Base-by-base conservation (phyloP, 75 land plant species). In the Pinus taeda region DNA sequence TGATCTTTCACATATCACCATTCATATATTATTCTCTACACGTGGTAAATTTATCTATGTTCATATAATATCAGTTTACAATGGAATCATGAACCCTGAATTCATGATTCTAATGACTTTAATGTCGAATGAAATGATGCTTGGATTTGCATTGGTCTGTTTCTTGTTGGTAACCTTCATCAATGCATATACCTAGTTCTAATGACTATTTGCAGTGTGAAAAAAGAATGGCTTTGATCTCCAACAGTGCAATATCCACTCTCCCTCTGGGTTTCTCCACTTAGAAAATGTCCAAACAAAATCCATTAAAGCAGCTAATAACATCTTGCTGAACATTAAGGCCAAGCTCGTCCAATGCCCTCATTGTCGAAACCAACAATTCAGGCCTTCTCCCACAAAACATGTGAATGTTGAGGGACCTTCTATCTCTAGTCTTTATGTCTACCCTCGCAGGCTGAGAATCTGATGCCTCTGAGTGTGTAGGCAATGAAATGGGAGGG, bases 271-370 rank as follows among this genome's bases (percentile, higher is more conserved):
- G 70, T 57, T 77, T 95, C 95, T 95, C 95, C 63, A 93, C 95
- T 17, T 89, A 90, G 63, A 95, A 95, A 60, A 95, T 83, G 59
- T 95, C 98, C 67, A 95, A 79, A 1, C 93, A 93, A 69, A 95
- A 95, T 13, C 98, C 98, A 86, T 93, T 95, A 88, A 95, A 93
- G 79, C 95, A 93, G 86, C 95, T 93, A 66, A 95, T 93, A 59
- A 95, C 98, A 75, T 92, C 98, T 76, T 95, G 98, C 65, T 95
- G 95, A 13, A 95, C 87, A 76, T 95, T 95, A 69, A 95, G 83
- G 4, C 98, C 98, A 36, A 95, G 87, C 22, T 82, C 89, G 69
- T 95, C 98, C 17, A 95, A 82, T 15, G 95, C 95, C 49, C 92
- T 87, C 93, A 95, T 90, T 0, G 91, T 88, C 20, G 98, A 93